These are phyloP conservation scores for Mortierella hygrophila DNA, from an alignment of 192 early-diverging fungal species.

Conservation along the genomic window DNA sequence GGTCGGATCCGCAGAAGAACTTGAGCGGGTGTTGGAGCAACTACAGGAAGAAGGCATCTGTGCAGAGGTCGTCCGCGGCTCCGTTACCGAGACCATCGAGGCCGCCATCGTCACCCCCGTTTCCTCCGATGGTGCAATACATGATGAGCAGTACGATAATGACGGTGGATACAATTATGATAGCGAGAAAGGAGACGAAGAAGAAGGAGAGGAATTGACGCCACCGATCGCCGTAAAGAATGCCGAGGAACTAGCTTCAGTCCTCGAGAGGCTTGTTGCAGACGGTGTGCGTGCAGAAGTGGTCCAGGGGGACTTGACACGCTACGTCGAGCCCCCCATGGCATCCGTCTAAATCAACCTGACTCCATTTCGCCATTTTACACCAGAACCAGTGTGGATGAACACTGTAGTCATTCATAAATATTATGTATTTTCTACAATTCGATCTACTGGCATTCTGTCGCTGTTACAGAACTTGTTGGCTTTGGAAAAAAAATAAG, in stretches of 20 bases:
- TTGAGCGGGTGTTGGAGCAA: background rate
- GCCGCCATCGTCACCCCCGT: background rate
- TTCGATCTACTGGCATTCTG: too few relatives aligned
- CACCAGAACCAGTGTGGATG: too few relatives aligned
- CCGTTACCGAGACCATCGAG: conserved; percentile 6
- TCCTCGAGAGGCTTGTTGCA: background rate
- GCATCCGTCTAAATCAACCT: background rate
- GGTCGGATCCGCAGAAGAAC: conserved; percentile 12
- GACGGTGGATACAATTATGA: background rate
- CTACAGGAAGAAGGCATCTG: conserved; percentile 16
- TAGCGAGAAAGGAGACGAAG: background rate
- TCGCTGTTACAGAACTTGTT: too few relatives aligned
- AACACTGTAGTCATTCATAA: too few relatives aligned
- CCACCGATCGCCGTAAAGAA: conserved; percentile 18
- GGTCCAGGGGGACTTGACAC: conserved; percentile 7
- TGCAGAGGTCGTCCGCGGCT: conserved; percentile 22
- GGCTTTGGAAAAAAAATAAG: too few relatives aligned
- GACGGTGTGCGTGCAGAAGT: conserved; percentile 18
- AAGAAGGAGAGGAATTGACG: background rate
- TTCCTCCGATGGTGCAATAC: background rate
- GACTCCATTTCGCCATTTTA: too few relatives aligned
- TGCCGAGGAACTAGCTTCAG: conserved; percentile 12
- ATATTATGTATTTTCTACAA: too few relatives aligned
- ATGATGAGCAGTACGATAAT: background rate
- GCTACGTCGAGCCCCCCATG: conserved; percentile 5